phyloP scores from a whole-genome alignment of 176 grass and related monocot species.

The Rhipidocladum racemiflorum region DNA sequence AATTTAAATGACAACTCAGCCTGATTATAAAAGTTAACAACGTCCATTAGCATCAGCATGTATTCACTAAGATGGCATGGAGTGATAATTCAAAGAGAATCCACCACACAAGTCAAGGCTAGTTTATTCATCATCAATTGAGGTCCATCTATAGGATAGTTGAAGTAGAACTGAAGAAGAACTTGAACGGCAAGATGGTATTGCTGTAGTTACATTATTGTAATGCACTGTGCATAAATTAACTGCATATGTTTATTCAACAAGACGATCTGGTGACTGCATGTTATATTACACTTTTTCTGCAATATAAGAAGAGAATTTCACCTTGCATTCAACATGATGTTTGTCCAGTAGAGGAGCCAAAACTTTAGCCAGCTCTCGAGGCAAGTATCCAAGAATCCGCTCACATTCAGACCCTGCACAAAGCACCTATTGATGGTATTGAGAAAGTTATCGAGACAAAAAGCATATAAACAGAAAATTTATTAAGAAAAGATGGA shows the following conservation, averaged over 20 bases:
- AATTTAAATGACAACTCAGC: neutral
- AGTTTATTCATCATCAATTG: neutral
- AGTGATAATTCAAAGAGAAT: neutral
- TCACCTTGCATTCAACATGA: conserved; percentile 69
- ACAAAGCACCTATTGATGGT: conserved; percentile 64
- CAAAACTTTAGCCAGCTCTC: conserved; percentile 73
- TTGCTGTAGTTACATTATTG: neutral
- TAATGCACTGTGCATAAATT: neutral
- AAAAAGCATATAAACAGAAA: conserved; percentile 18
- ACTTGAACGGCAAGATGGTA: neutral
- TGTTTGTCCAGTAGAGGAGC: conserved; percentile 71
- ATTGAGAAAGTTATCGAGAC: conserved; percentile 6
- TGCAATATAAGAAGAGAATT: conserved; percentile 1
- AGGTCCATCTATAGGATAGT: neutral
- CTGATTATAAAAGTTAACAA: neutral
- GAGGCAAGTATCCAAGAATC: conserved; percentile 84
- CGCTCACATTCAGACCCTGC: conserved; percentile 35
- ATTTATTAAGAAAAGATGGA: conserved; percentile 2
- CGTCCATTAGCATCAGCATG: neutral
- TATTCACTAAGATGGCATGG: conserved; percentile 8
- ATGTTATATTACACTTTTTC: neutral
- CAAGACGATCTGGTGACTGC: neutral
- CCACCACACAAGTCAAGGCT: neutral
- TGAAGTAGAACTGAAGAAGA: neutral
- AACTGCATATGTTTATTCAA: neutral